Conservation (phyloP, 2,329 filamentous ascomycete species). For the Phoma sp. region DNA sequence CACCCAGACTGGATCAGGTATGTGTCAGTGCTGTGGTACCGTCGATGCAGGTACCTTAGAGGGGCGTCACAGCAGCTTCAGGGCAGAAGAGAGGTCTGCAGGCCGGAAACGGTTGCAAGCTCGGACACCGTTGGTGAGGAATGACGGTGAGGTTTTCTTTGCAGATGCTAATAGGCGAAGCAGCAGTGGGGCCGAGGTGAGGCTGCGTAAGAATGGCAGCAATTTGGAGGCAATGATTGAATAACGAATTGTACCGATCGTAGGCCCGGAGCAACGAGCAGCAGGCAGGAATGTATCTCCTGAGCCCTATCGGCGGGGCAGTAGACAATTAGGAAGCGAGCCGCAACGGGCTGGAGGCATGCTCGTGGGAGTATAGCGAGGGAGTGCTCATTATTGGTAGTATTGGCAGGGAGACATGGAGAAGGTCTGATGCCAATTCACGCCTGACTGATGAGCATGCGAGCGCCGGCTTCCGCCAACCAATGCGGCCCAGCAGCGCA, state of each 20-base stretch:
- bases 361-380: constrained; percentile 38
- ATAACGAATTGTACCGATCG: constrained; percentile 41
- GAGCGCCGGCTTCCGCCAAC: constrained; percentile 27
- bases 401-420: constrained; percentile 40
- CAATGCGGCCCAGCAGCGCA: constrained; percentile 27
- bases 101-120: constrained; percentile 27
- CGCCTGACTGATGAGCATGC: constrained; percentile 26
- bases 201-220: constrained; percentile 36
- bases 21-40: constrained; percentile 38
- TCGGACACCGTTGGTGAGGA: constrained; percentile 26
- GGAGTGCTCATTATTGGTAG: constrained; percentile 40
- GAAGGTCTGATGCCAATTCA: constrained; percentile 27
- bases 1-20: constrained; percentile 30
- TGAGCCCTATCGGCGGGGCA: constrained; percentile 32
- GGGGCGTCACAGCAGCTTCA: constrained; percentile 34
- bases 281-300: constrained; percentile 40
- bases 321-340: constrained; percentile 39
- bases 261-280: constrained; percentile 38
- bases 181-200: constrained; percentile 40
- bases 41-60: constrained; percentile 42
- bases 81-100: constrained; percentile 24
- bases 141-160: constrained; percentile 30
- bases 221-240: constrained; percentile 33
- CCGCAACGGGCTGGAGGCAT: constrained; percentile 37
- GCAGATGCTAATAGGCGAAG: constrained; percentile 37